Evolutionary conservation across 306 rosid genomes (phyloP), one percentile per base, ranked within the genome.

Genomic region (Senna siamea): DNA sequence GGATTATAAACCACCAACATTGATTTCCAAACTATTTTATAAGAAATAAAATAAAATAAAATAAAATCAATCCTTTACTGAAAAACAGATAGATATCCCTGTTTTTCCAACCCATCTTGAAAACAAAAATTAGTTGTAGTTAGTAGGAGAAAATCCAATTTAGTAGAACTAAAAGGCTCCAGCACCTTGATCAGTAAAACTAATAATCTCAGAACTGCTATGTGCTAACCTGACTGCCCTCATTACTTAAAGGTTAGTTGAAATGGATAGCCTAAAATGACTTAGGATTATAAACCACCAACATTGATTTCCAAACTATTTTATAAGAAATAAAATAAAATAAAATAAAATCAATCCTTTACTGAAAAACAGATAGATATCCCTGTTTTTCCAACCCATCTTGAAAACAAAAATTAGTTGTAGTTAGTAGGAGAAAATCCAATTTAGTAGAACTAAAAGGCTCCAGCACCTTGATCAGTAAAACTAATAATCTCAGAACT

Each of bases 381-480:
- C n/a, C n/a, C n/a, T n/a, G n/a, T n/a, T n/a, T n/a, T n/a, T n/a
- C n/a, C n/a, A n/a, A n/a, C n/a, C n/a, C n/a, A n/a, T n/a, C n/a
- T n/a, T n/a, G 53, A 38, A 63, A 61, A 15, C 22, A 59, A 56
- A 65, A 54, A 64, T 54, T 65, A 6, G 28, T 53, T 61, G 51
- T 18, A 34, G 4, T 17, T 34, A 6, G 22, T 17, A 38, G 28
- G 38, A 56, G 60, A 44, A 15, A 7, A 6, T 5, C 57, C 47
- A 7, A 26, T 75, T 54, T 9, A 4, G 43, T 51, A 15, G n/a
- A 35, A 48, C 11, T 26, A 40, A 7, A 47, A 20, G 64, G 19
- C 20, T 44, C 59, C 48, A 11, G 18, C 71, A 67, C 13, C 48
- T 8, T 41, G 9, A 48, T 50, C 26, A 5, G 8, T 11, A 51